Percentiles rank a stretch among this genome's conserved stretches.
These are phyloP conservation scores for Vitis cinerea DNA, from an alignment of 164 flowering plant species.

Conservation along the genomic window DNA sequence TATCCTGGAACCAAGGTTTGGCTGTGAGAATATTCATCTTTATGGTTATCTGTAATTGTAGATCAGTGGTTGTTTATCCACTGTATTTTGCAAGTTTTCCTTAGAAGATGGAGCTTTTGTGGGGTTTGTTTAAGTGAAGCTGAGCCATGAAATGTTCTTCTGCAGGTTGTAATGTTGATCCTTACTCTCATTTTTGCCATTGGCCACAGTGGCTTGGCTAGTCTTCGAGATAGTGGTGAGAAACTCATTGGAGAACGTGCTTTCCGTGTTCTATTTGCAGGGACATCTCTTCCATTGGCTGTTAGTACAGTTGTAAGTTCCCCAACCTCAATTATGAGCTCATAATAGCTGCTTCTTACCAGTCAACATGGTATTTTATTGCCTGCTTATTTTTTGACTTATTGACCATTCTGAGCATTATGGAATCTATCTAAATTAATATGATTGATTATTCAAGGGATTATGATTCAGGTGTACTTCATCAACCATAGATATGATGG, in stretches of 20 bases:
- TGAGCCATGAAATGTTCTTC: slow-evolving; percentile 14
- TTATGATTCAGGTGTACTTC: slow-evolving; percentile 77
- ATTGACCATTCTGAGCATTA: background rate
- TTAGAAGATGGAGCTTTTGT: too few relatives aligned
- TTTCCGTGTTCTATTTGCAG: slow-evolving; percentile 88
- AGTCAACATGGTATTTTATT: background rate
- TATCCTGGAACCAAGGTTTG: too few relatives aligned
- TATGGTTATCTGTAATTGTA: too few relatives aligned
- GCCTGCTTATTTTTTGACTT: background rate
- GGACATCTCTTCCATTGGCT: slow-evolving; percentile 85
- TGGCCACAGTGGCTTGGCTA: slow-evolving; percentile 95
- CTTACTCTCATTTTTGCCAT: slow-evolving; percentile 80
- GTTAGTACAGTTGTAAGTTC: slow-evolving; percentile 81
- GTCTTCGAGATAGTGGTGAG: slow-evolving; percentile 80
- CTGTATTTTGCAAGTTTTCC: too few relatives aligned
- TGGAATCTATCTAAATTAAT: background rate
- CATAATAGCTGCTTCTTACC: background rate
- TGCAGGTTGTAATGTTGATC: slow-evolving; percentile 82
- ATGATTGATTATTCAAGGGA: slow-evolving; percentile 5
- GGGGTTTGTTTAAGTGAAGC: background rate
- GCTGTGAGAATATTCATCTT: too few relatives aligned
- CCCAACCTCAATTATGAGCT: background rate
- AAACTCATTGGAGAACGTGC: slow-evolving; percentile 91
- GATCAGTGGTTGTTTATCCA: too few relatives aligned
- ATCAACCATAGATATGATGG: slow-evolving; percentile 97